Conservation (phyloP, 305 asterid species). For the Solanum hybrid region DNA sequence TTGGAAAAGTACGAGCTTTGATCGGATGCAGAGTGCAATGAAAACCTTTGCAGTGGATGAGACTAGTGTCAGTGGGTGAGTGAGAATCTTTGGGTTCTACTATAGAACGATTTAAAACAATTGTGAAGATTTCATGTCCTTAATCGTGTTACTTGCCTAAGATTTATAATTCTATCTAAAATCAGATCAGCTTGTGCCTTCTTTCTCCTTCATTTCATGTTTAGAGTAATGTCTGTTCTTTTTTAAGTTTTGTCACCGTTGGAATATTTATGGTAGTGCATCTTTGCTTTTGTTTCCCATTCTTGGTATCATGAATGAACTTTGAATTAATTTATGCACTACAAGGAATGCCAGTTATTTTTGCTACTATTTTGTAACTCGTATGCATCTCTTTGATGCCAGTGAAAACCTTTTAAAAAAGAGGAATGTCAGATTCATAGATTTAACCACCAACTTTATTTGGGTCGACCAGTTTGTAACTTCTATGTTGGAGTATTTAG, state of each 20-base stretch:
- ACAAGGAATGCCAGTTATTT: not conserved
- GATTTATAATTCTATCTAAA: not conserved
- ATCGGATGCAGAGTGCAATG: slow-evolving; percentile 99
- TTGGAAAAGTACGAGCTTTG: slow-evolving; percentile 99
- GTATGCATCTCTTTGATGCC: not conserved
- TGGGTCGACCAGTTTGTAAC: not conserved
- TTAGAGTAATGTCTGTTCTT: not conserved
- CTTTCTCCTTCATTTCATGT: not conserved
- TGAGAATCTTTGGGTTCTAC: slow-evolving; percentile 9
- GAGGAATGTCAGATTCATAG: not conserved
- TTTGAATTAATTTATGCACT: not conserved
- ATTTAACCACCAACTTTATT: not conserved
- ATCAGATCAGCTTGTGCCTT: not conserved
- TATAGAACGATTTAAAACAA: not conserved
- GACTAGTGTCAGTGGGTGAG: slow-evolving; percentile 99
- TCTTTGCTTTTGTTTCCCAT: not conserved
- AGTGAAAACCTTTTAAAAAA: not conserved
- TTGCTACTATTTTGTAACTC: not conserved
- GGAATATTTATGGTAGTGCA: not conserved
- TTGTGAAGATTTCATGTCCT: not conserved
- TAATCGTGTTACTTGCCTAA: not conserved
- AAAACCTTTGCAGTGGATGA: slow-evolving; percentile 99
- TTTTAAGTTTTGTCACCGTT: not conserved
- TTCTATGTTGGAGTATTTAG: not conserved
- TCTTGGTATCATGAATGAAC: not conserved